Evolutionary conservation across 2,329 filamentous ascomycete species (phyloP), one percentile per base, ranked within the genome.

Genomic region (Xylaria digitata): DNA sequence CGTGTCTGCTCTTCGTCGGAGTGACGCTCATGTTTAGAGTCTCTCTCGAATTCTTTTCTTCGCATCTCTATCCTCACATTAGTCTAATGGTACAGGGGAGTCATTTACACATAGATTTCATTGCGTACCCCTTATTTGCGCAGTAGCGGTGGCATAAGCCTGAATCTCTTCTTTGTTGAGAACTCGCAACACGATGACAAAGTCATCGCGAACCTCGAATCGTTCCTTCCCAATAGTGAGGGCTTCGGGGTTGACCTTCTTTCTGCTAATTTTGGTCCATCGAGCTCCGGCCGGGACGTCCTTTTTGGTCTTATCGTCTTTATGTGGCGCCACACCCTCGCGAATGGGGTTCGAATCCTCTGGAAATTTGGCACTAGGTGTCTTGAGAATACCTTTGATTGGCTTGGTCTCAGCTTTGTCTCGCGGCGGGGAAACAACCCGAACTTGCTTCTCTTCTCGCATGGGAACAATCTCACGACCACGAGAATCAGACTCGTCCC

Each of bases 271-370:
- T 82, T 96, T 97, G 53, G 94, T 97, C 94, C 94, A 97, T 61
- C 93, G 88, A 40, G 94, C 94, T 64, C 91, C 92, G 0, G 89
- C 81, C 0, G 92, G 92, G 37, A 93, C 92, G 45, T 92, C 90
- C 68, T 90, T 89, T 74, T 87, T 88, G 52, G 84, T 89, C 78
- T 91, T 89, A 55, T 92, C 90, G 76, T 97, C 93, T 80, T 97
- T 97, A 76, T 97, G 87, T n/a, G 94, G 94, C 1, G 94, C 94
- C 6, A 97, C 95, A 17, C 94, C 95, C 78, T 97, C 95, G 21
- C 94, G 88, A 42, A 96, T 85, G 0, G 93, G 91, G 71, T 94
- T 90, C 0, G 89, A 87, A 68, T 97, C 91, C 75, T 97, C 94
- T 0, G 95, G 95, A 74, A 97, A 98, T 74, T 91, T 91, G 30